Percentiles rank a stretch among this genome's conserved stretches.
These are phyloP conservation scores for Trichosphaerium sp. DNA, from an alignment of 78 protist genomes.

Conservation along the genomic window DNA sequence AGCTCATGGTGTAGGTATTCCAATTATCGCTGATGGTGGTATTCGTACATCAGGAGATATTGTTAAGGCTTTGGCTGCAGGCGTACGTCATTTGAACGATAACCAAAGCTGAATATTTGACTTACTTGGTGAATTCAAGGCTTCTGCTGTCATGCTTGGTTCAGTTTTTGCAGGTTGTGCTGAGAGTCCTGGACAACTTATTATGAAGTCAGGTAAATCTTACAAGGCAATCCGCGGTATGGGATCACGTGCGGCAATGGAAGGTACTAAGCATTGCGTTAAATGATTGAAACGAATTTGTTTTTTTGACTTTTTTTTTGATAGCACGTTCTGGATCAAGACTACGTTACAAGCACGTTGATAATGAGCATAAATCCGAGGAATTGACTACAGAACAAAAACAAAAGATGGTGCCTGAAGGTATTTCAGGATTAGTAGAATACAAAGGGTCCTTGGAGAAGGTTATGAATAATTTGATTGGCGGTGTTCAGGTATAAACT, in stretches of 20 bases:
- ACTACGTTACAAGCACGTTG: not conserved
- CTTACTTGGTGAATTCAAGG: too few species aligned
- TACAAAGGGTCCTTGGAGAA: conserved; percentile 72
- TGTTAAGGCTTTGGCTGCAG: conserved; percentile 80
- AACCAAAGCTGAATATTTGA: too few species aligned
- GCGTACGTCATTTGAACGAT: too few species aligned
- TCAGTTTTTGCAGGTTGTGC: conserved; percentile 86
- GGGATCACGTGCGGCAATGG: conserved; percentile 89
- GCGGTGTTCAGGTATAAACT: conserved; percentile 31
- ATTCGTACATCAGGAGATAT: conserved; percentile 77
- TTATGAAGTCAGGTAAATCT: conserved; percentile 68
- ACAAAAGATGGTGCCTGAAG: conserved; percentile 71
- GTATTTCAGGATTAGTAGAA: conserved; percentile 75
- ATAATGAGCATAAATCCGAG: conserved; percentile 42
- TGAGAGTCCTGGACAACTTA: conserved; percentile 86
- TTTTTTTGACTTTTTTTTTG: too few species aligned
- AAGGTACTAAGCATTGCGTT: too few species aligned
- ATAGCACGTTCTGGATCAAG: conserved; percentile 32
- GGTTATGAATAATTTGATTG: conserved; percentile 40
- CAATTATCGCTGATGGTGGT: conserved; percentile 94
- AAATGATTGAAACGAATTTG: not conserved
- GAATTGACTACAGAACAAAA: conserved; percentile 49
- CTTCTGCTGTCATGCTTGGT: conserved; percentile 88
- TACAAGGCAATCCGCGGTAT: conserved; percentile 84
- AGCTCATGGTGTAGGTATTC: too few species aligned